Conservation (phyloP, 139 green algal genomes). For the Yamagishiella unicocca region DNA sequence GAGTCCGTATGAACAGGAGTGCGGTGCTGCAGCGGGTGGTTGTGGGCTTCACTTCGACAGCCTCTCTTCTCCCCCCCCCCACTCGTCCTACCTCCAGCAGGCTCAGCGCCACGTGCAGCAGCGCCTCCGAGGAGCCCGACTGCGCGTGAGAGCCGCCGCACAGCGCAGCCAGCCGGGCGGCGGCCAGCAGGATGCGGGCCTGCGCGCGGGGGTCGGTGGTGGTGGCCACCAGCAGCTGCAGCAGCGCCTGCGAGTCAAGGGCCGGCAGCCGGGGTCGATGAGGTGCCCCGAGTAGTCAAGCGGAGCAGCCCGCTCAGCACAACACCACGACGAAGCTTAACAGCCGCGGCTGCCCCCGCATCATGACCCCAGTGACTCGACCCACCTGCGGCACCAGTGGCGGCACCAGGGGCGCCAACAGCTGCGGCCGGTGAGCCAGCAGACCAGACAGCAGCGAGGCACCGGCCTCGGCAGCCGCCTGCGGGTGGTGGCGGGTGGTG, state of each 20-base stretch:
- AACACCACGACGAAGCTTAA: no score
- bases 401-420: constrained; percentile 22
- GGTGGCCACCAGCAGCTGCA: constrained; percentile 24
- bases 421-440: constrained; percentile 1
- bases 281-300: no score
- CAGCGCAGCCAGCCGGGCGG: not conserved
- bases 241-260: not conserved
- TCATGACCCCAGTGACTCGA: not conserved
- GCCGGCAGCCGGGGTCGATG: not conserved
- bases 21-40: no score
- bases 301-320: no score
- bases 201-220: not conserved
- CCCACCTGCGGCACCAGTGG: constrained; percentile 24
- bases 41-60: no score
- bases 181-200: not conserved
- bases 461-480: constrained; percentile 19
- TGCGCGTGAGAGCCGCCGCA: not conserved
- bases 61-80: no score
- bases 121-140: not conserved
- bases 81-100: constrained; percentile 40
- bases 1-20: no score
- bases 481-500: not conserved
- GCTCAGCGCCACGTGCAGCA: constrained; percentile 7
- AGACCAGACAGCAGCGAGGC: not conserved
- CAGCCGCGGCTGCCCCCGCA: no score